Conservation (phyloP, 2,329 filamentous ascomycete species). For the Aspergillus awamori region DNA sequence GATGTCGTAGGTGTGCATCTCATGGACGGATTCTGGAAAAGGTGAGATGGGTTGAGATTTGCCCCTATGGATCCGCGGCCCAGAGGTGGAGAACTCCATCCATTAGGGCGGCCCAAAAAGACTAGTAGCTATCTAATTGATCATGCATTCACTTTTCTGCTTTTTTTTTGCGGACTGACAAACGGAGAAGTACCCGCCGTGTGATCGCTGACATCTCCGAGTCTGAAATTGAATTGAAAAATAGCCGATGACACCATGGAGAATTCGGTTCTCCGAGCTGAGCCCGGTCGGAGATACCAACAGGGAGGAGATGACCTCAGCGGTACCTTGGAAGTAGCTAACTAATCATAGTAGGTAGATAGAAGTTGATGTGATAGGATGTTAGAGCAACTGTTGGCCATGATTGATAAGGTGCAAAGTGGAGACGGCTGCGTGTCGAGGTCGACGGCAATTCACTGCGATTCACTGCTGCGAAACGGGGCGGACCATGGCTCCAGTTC, state of each 20-base stretch:
- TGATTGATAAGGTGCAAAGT: conserved; percentile 5
- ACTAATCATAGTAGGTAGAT: not conserved
- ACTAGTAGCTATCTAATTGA: not conserved
- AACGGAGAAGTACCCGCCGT: not conserved
- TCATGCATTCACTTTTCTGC: no score
- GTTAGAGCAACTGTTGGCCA: not conserved
- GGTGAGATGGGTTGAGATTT: not conserved
- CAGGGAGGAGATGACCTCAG: not conserved
- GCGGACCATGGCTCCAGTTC: conserved; percentile 9
- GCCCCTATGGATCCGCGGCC: not conserved
- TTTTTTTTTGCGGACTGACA: no score
- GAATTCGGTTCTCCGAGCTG: not conserved
- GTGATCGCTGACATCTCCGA: not conserved
- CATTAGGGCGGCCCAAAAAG: not conserved
- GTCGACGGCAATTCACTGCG: not conserved
- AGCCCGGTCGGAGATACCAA: not conserved
- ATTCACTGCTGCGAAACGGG: not conserved
- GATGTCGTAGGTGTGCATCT: conserved; percentile 1
- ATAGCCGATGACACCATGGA: not conserved
- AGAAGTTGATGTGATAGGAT: not conserved
- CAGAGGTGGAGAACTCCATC: not conserved
- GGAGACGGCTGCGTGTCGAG: not conserved
- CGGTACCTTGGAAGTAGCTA: not conserved
- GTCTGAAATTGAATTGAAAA: not conserved
- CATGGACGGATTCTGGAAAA: not conserved